Base-by-base conservation (phyloP, 768 basidiomycete species). In the Hirschioporus abietinus region DNA sequence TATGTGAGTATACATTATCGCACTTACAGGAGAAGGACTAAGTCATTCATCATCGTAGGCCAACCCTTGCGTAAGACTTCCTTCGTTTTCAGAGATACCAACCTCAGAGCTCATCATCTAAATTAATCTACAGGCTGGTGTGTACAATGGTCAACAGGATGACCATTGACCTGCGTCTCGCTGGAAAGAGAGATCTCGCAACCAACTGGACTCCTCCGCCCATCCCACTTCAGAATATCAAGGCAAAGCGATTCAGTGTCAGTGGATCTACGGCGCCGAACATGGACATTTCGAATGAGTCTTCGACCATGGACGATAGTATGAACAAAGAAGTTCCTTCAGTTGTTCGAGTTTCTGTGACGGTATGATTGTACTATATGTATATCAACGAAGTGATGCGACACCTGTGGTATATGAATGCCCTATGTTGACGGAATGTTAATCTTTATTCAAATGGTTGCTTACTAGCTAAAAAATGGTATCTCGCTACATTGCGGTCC, bases 111-210 rank as follows among this genome's bases (percentile, higher is more conserved):
- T 60, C 20, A 20, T 23, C 60, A 5, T 17, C 58, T 59, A 59
- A 59, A 2, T n/a, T 9, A 30, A 3, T 3, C 20, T 10, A 52
- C 20, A 61, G 60, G 24, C 5, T 61, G 3, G 60, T 61, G 24
- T 61, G 60, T 34, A 61, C 60, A 3, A 25, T 61, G 30, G 60
- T 61, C 3, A 61, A 61, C 30, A 61, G 60, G 60, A 25, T 61
- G 60, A 61, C 60, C 15, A 61, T 61, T 3, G 60, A 61, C 60
- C 23, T 61, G 42, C 42, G 42, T 52, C 42, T 52, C 20, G 42
- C 42, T 12, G 42, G 42, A 52, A 6, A 15, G 42, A 52, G 42
- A 52, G 42, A 52, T 10, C 4, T 15, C 42, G 1, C 42, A 15
- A 15, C 42, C 12, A 52, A 52, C 12, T 52, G 42, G 42, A 52